A percentile compares a stretch with the other conserved stretches of the same genome.
Evolutionary conservation across 2,329 filamentous ascomycete genomes (phyloP).

Genomic region (Penicillium sp.): DNA sequence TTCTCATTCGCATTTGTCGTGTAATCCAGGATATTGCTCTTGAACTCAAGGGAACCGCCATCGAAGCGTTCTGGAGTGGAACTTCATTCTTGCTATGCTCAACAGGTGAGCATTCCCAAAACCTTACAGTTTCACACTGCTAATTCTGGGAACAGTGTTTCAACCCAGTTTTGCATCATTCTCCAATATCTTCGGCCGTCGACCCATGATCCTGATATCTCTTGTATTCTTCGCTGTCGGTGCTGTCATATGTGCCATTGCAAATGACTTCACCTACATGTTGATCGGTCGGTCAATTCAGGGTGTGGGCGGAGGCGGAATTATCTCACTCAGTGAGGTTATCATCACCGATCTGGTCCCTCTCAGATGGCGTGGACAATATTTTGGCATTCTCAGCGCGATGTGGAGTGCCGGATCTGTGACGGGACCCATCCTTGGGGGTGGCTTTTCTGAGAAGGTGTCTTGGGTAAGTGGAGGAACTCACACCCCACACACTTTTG

Average conservation of each 20-base stretch:
- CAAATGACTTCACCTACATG: constrained; percentile 48
- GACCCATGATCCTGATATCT: constrained; percentile 41
- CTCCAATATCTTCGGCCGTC: constrained; percentile 52
- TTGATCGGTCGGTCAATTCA: constrained; percentile 50
- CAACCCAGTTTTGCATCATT: constrained; percentile 53
- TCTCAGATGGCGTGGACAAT: constrained; percentile 41
- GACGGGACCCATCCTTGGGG: constrained; percentile 45
- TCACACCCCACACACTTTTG: neutral
- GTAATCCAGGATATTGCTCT: constrained; percentile 33
- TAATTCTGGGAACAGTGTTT: constrained; percentile 40
- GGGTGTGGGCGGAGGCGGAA: constrained; percentile 48
- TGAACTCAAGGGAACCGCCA: constrained; percentile 37
- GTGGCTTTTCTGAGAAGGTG: constrained; percentile 42
- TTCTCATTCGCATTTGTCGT: neutral
- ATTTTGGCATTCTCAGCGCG: constrained; percentile 42
- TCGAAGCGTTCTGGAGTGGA: constrained; percentile 54
- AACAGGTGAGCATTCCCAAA: constrained; percentile 20
- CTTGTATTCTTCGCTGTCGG: constrained; percentile 49
- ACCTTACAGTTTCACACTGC: neutral
- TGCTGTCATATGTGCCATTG: constrained; percentile 44
- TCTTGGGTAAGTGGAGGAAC: constrained; percentile 35
- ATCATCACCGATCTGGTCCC: constrained; percentile 50
- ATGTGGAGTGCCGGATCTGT: constrained; percentile 46
- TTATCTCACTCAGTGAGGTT: constrained; percentile 47
- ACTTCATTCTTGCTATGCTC: constrained; percentile 51